Evolutionary conservation across 208 protist genomes (phyloP).

Genomic region (Leishmania major): DNA sequence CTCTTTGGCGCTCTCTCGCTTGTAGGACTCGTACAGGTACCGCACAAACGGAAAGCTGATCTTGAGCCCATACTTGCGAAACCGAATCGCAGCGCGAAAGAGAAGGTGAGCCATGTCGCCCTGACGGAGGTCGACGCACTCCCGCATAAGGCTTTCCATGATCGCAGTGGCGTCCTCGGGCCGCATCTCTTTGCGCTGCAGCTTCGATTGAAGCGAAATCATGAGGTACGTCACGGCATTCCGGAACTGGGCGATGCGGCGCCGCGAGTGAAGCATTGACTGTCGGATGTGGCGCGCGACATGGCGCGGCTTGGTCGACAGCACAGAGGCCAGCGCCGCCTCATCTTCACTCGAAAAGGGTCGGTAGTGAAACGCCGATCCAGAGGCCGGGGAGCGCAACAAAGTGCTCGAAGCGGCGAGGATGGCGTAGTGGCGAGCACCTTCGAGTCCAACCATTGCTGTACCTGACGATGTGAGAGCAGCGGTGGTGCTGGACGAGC

Average conservation of each 20-base stretch:
- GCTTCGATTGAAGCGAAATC: slow-evolving; percentile 84
- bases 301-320: slow-evolving; percentile 81
- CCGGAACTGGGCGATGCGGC: slow-evolving; percentile 83
- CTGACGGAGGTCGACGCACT: slow-evolving; percentile 90
- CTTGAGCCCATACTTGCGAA: slow-evolving; percentile 84
- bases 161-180: slow-evolving; percentile 74
- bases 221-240: slow-evolving; percentile 92
- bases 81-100: slow-evolving; percentile 88
- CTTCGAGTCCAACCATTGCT: not conserved
- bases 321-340: slow-evolving; percentile 65
- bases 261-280: slow-evolving; percentile 76
- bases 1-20: slow-evolving; percentile 71
- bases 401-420: not conserved
- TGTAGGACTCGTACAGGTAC: slow-evolving; percentile 87
- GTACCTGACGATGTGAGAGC: not conserved
- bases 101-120: slow-evolving; percentile 92
- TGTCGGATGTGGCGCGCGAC: slow-evolving; percentile 86
- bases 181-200: slow-evolving; percentile 77
- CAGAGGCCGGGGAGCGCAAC: not conserved
- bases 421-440: slow-evolving; percentile 9
- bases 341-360: slow-evolving; percentile 87
- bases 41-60: slow-evolving; percentile 68
- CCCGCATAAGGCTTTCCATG: slow-evolving; percentile 85
- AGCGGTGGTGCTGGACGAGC: not conserved
- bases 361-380: slow-evolving; percentile 44